phyloP scores from a whole-genome alignment of 2,329 filamentous ascomycete species.

The Penicillium digitatum region DNA sequence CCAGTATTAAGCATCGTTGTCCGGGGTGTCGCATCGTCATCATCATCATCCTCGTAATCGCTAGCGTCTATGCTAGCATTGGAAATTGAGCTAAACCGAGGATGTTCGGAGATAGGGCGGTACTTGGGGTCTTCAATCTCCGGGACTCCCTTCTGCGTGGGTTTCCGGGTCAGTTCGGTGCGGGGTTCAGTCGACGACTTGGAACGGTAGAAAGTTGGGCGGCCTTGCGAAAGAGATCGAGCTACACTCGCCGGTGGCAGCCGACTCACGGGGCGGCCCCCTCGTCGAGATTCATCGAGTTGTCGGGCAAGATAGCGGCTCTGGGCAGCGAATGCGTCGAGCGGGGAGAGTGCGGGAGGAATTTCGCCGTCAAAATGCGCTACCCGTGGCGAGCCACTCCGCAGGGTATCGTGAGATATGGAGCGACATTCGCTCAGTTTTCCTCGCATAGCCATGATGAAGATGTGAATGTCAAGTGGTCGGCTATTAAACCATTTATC shows the following conservation, averaged over 20 bases:
- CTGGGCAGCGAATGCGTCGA: conserved; percentile 92
- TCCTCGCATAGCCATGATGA: conserved; percentile 54
- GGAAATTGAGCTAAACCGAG: conserved; percentile 63
- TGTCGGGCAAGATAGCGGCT: conserved; percentile 82
- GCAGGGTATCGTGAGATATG: conserved; percentile 52
- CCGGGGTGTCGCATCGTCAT: conserved; percentile 34
- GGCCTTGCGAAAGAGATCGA: conserved; percentile 72
- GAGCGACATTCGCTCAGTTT: conserved; percentile 59
- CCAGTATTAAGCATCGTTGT: conserved; percentile 19
- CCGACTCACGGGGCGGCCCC: conserved; percentile 76
- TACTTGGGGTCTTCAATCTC: conserved; percentile 45
- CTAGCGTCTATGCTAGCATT: conserved; percentile 29
- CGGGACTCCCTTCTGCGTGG: conserved; percentile 36
- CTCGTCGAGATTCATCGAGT: conserved; percentile 71
- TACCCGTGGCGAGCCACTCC: conserved; percentile 66
- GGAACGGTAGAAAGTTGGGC: conserved; percentile 77
- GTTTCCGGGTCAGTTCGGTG: conserved; percentile 32
- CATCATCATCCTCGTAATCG: conserved; percentile 34
- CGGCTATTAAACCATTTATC: conserved; percentile 9
- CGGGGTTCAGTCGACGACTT: conserved; percentile 58
- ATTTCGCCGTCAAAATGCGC: conserved; percentile 67
- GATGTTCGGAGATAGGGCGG: conserved; percentile 70
- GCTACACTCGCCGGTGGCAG: conserved; percentile 78
- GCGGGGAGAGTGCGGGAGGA: conserved; percentile 84
- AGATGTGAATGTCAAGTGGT: not conserved